Base-by-base conservation (phyloP, 805 yeast genomes). In the Debaryomyces maramus region DNA sequence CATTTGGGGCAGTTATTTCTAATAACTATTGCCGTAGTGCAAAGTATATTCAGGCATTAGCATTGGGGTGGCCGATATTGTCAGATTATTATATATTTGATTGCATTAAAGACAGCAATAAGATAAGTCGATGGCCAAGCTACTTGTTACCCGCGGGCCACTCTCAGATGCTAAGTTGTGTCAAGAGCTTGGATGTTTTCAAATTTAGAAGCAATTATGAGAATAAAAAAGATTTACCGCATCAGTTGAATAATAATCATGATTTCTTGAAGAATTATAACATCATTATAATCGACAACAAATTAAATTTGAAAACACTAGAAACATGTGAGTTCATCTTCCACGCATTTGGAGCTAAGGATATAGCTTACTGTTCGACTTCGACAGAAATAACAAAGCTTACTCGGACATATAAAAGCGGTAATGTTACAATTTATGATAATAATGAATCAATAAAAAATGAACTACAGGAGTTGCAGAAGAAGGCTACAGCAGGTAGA, bases 61-160 rank as follows among this genome's bases (percentile, higher is more conserved):
- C 91, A 0, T 55, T 88, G 32, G 90, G 91, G 2, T 88, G 96
- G 96, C 97, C 97, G 2, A 74, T 85, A 14, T 53, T 89, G 21
- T 80, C 87, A 3, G 73, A 75, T 40, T 54, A 61, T 6, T 88
- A 75, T 47, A 64, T 88, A 3, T 55, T 58, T 5, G 83, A 81
- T 42, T 72, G 83, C 40, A 50, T 77, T 2, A 47, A 53, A 1
- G 53, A 55, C 34, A 41, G 49, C 2, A 20, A 43, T 20, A 36
- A 69, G 41, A 39, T 69, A 4, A 44, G 53, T 0, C 45, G 58
- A 17, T 77, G 91, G 77, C 60, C 58, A 3, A 64, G 72, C 2
- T 88, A 80, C 55, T 52, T 84, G 2, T 62, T 88, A 13, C 85
- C 95, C 1, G 78, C 93, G 0, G 97, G 97, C 0, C 77, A 74